phyloP scores from a whole-genome alignment of 2,329 filamentous ascomycete genomes.

The Nemania sp. region DNA sequence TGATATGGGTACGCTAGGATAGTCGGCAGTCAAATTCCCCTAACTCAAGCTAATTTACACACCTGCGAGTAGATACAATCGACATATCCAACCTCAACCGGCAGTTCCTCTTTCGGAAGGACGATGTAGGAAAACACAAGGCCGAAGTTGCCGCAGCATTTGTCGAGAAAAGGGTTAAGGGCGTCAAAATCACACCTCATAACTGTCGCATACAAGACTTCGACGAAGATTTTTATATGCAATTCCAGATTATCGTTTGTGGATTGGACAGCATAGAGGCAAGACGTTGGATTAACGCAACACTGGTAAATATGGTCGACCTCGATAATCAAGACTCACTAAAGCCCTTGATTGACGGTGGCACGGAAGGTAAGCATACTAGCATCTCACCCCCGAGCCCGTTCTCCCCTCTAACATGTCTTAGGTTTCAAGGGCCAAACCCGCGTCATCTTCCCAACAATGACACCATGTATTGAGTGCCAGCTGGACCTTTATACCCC shows the following conservation, averaged over 20 bases:
- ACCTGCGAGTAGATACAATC: slow-evolving; percentile 78
- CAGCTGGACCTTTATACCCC: slow-evolving; percentile 99
- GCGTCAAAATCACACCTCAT: slow-evolving; percentile 92
- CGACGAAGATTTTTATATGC: slow-evolving; percentile 95
- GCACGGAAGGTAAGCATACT: slow-evolving; percentile 78
- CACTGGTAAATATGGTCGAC: slow-evolving; percentile 90
- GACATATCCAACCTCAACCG: slow-evolving; percentile 98
- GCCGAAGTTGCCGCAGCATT: slow-evolving; percentile 93
- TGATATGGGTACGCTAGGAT: slow-evolving; percentile 83
- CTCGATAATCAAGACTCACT: slow-evolving; percentile 83
- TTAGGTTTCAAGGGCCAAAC: slow-evolving; percentile 95
- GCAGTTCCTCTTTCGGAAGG: slow-evolving; percentile 93
- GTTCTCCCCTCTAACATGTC: slow-evolving; percentile 34
- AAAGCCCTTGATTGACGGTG: slow-evolving; percentile 95
- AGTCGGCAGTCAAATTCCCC: not conserved
- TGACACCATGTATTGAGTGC: slow-evolving; percentile 97
- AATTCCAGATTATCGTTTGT: slow-evolving; percentile 93
- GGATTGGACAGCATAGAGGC: slow-evolving; percentile 97
- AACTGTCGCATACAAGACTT: slow-evolving; percentile 97
- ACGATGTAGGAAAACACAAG: slow-evolving; percentile 93
- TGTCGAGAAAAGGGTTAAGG: slow-evolving; percentile 88
- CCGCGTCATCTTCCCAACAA: slow-evolving; percentile 88
- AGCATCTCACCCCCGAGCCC: slow-evolving; percentile 14
- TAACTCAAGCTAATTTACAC: slow-evolving; percentile 18
- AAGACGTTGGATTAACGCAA: slow-evolving; percentile 98